Base-by-base conservation (phyloP, 805 yeast genomes). In the Barnettozyma wickerhamii region DNA sequence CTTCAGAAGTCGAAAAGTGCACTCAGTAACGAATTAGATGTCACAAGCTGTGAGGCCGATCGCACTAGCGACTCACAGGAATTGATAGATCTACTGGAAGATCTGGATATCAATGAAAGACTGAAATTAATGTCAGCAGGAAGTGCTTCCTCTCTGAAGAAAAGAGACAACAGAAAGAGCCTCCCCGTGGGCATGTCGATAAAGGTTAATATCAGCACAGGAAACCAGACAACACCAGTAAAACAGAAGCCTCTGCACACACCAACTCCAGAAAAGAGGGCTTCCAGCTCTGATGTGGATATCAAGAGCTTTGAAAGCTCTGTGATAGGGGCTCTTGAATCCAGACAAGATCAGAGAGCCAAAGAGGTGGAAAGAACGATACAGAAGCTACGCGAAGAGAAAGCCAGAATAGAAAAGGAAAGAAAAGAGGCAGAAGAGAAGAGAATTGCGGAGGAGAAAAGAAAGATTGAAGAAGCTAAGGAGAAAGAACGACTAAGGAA, bases 81-180 rank as follows among this genome's bases (percentile, higher is more conserved):
- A 3, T 18, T 55, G 10, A 37, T 43, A n/a, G 49, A 42, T 4
- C 23, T 55, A 18, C 37, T 55, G 14, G 28, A 42, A 10, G 56
- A 53, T 24, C 19, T 46, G 10, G 44, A 39, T 19, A 40, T 55
- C 37, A 49, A 47, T 26, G 53, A 52, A 18, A 37, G 52, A 6
- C 44, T 43, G 18, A 31, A 30, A 12, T 14, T 52, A 20, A 41
- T 45, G 4, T 27, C 40, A 17, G 40, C 4, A 2, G 23, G 19
- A 9, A 13, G 10, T 23, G 30, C n/a, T n/a, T n/a, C n/a, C n/a
- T n/a, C n/a, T n/a, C n/a, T n/a, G 7, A 9, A 13, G 10, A 45
- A 7, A 46, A 43, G 41, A n/a, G 35, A 23, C 9, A 9, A 23
- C 26, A 15, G 13, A 5, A 21, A 15, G 20, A 29, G 19, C 10